Evolutionary conservation across 352 stramenopile genomes (phyloP).

Genomic region (Globisporangium okanoganense): DNA sequence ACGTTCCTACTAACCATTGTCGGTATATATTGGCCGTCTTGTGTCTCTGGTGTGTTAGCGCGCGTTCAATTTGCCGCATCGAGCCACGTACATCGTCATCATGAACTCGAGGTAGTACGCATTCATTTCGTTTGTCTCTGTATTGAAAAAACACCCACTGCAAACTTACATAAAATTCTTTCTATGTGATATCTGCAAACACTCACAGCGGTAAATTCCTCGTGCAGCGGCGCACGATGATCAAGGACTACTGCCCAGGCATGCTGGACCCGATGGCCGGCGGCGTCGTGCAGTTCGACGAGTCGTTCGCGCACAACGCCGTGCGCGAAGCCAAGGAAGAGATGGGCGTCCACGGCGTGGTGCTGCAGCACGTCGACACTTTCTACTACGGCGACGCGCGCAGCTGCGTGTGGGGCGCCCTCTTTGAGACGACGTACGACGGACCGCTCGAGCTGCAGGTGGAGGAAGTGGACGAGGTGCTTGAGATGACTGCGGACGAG

Average conservation of each 20-base stretch:
- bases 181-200: too few species aligned
- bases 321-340: conserved; percentile 77
- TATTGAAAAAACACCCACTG: too few species aligned
- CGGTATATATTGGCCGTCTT: neutral
- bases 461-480: conserved; percentile 79
- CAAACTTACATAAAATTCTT: too few species aligned
- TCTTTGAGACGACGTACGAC: conserved; percentile 80
- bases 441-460: conserved; percentile 53
- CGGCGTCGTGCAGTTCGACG: conserved; percentile 74
- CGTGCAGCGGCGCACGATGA: conserved; percentile 82
- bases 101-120: conserved; percentile 79
- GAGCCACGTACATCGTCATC: conserved; percentile 86
- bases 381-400: conserved; percentile 69
- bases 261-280: conserved; percentile 82
- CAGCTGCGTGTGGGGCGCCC: conserved; percentile 68
- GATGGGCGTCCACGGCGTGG: conserved; percentile 70
- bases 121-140: too few species aligned
- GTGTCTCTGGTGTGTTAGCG: conserved; percentile 26
- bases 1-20: neutral
- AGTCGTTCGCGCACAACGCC: conserved; percentile 66
- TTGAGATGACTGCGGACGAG: conserved; percentile 67
- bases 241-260: conserved; percentile 88
- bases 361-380: conserved; percentile 43
- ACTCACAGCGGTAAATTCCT: conserved; percentile 61
- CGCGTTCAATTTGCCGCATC: conserved; percentile 74